These are phyloP conservation scores for Cryptosporidium sp. DNA, from an alignment of 169 alveolate species.

Conservation along the genomic window DNA sequence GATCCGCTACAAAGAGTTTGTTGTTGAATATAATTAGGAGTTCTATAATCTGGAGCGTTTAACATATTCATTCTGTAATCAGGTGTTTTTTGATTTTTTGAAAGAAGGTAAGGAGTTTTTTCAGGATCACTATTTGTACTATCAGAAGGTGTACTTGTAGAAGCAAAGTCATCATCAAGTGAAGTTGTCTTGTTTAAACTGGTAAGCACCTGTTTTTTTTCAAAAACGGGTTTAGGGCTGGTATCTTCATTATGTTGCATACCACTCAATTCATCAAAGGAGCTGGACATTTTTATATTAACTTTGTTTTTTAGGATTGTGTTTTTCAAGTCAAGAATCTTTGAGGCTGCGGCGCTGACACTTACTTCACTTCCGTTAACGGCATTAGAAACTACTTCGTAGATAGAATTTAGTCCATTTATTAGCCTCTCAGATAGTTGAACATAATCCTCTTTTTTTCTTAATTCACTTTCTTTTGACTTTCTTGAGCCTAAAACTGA, in stretches of 20 bases:
- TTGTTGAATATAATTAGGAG: constrained; percentile 45
- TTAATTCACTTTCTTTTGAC: background rate
- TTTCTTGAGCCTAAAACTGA: background rate
- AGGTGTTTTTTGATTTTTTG: constrained; percentile 30
- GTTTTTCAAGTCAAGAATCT: constrained; percentile 31
- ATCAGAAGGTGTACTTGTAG: background rate
- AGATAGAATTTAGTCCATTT: constrained; percentile 20
- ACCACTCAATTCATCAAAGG: background rate
- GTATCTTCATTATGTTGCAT: too few species aligned
- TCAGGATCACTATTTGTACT: constrained; percentile 24
- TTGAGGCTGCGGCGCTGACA: constrained; percentile 24
- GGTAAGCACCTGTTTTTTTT: background rate
- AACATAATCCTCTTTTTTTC: background rate
- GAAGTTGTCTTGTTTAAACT: background rate
- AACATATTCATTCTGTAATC: constrained; percentile 46
- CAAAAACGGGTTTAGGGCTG: background rate
- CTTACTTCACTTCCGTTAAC: constrained; percentile 19
- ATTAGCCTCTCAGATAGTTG: constrained; percentile 41
- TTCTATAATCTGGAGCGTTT: constrained; percentile 43
- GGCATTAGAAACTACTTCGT: constrained; percentile 51
- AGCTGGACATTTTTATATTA: background rate
- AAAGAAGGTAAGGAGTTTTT: constrained; percentile 22
- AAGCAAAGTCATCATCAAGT: background rate
- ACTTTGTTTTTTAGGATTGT: background rate
- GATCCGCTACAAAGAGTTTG: constrained; percentile 65